Evolutionary conservation across 2,329 filamentous ascomycete species (phyloP), one percentile per base, ranked within the genome.

Genomic region (Simplicillium aogashimaense): DNA sequence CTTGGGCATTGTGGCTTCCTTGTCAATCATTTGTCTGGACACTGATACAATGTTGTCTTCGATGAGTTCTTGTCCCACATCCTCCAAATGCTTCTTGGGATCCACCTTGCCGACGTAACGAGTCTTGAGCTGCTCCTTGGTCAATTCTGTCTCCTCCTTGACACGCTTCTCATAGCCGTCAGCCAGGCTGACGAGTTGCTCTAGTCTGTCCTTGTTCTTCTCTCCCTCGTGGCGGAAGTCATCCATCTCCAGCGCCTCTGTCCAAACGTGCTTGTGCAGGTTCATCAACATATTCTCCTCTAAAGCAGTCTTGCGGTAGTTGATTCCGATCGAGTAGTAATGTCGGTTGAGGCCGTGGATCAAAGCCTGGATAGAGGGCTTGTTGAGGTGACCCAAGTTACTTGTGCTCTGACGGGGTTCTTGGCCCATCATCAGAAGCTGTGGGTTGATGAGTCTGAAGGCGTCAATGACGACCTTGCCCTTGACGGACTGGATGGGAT

Each of bases 221-320:
- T 80, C 72, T 41, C 81, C 86, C 59, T 97, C 90, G 42, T 78
- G 69, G 49, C 81, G 77, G 74, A 98, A 98, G 63, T 97, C 89
- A 45, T 90, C 86, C 88, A 98, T 97, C 60, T 95, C 80, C 49
- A 98, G 65, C 5, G 90, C 92, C 63, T 98, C 92, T 1, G 94
- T 98, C 92, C 92, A 98, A 35, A 95, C 89, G 52, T 97, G 92
- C 74, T 98, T 98, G 76, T 98, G 92, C 50, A 98, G 70, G 61
- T 98, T 98, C 94, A 98, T 98, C 55, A 98, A 66, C 92, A 98
- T 98, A 65, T 95, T 97, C 72, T 98, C 94, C 63, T 98, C 92
- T 38, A 98, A 72, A 1, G 87, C 90, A 1, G 90, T 95, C 72
- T 98, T 98, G 58, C 90, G 77, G 67, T 98, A 98, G 67, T 95